Percentiles rank a stretch among this genome's conserved stretches.
These are phyloP conservation scores for Carex arenaria DNA, from an alignment of 202 grass and related monocot genomes.

Conservation along the genomic window DNA sequence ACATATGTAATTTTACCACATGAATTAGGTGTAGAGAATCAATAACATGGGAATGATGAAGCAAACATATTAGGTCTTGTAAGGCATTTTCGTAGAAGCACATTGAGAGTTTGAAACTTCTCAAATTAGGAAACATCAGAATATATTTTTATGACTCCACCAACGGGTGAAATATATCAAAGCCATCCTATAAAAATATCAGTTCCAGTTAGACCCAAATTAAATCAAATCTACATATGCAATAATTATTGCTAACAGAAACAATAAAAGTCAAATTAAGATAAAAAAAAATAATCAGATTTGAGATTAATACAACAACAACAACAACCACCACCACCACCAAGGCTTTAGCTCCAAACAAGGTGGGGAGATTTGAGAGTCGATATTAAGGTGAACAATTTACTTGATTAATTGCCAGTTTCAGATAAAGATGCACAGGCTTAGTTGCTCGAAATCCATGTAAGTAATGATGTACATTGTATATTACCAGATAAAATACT, in stretches of 20 bases:
- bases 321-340: too few species aligned
- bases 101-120: background rate
- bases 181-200: background rate
- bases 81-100: background rate
- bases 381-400: too few species aligned
- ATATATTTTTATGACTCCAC: background rate
- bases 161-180: background rate
- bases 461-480: too few species aligned
- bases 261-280: background rate
- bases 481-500: too few species aligned
- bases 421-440: too few species aligned
- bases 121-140: background rate
- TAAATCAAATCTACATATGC: background rate
- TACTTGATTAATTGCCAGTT: too few species aligned
- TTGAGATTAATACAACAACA: too few species aligned
- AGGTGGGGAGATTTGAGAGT: too few species aligned
- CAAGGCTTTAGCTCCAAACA: too few species aligned
- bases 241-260: background rate
- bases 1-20: background rate
- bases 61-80: slow-evolving; percentile 3
- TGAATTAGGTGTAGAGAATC: background rate
- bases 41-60: background rate
- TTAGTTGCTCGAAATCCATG: too few species aligned
- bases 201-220: background rate
- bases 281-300: too few species aligned